Base-by-base conservation (phyloP, 2,329 filamentous ascomycete species). In the Penicillium sp. region DNA sequence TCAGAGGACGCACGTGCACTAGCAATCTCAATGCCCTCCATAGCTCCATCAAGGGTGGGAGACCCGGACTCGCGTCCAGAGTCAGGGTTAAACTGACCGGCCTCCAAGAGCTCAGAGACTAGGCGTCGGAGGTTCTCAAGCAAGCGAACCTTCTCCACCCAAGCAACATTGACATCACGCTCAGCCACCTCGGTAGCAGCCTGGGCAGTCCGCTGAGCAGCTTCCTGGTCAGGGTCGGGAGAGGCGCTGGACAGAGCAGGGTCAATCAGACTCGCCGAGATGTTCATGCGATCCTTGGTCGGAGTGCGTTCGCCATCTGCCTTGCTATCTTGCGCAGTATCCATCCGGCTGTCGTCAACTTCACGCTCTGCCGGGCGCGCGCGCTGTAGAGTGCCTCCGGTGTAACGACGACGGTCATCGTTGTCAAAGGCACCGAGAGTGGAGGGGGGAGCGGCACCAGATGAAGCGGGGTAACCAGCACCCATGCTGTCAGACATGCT, bases 141-240 rank as follows among this genome's bases (percentile, higher is more conserved):
- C 10, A 85, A 79, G n/a, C 85, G 83, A 54, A 86, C 84, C 72
- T 87, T 86, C 69, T 86, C 83, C 10, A 88, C 81, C 85, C 85
- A 88, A 62, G 83, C 80, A 60, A 84, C 81, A 39, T 81, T 66
- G 53, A 65, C 79, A 43, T 70, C 70, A 3, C 71, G 72, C 57
- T 75, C 74, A 1, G 73, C 72, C 42, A 75, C 73, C 49, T 78
- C 75, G 1, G 74, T 74, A 27, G 74, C 73, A 1, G 72, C 71
- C 54, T 74, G 71, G 3, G 74, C 69, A 42, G 72, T 74, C 31
- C 72, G 72, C 54, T 72, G 64, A 6, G 69, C 70, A 31, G 67
- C 68, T 53, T 75, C 61, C 25, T 64, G 64, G 6, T 67, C 72
- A 4, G 70, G 62, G 23, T 75, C 67, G 2, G 69, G 59, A 3